Evolutionary conservation across 345 rosid species (phyloP), one percentile per base, ranked within the genome.

Genomic region (Linum trigynum): DNA sequence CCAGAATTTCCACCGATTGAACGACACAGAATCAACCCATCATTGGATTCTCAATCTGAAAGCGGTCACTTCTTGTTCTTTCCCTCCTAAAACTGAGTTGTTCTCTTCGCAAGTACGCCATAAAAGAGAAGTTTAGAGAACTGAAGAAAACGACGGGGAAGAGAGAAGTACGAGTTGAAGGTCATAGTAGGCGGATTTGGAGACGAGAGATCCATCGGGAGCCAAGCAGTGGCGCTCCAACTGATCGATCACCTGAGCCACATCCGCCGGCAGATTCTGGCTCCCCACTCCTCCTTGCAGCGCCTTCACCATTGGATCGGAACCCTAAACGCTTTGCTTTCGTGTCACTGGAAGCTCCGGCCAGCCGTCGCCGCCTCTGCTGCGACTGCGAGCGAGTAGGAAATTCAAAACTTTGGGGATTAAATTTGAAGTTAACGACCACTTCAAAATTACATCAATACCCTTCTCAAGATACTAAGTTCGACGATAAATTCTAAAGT

Each of bases 151-250:
- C 58, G 41, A 48, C 15, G 62, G 14, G 59, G 60, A 65, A 61
- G 64, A 45, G 65, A 57, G 39, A 55, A 59, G 74, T 86, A 94
- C 99, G 42, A 80, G 89, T 69, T 90, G 99, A 62, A 94, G 96
- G 74, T 94, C 97, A 74, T 69, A 65, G 83, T 73, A 86, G 35
- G 89, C 76, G 57, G 99, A 84, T 85, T 88, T 94, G 79, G 97
- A 85, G 69, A 90, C 84, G 62, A 90, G 89, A 78, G 99, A 90
- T 75, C 91, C 99, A 73, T 88, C 99, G 42, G 99, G 85, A 59
- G 92, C 95, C 75, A 90, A 79, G 71, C 99, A 90, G 71, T 90
- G 99, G 58, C 99, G 96, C 77, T 94, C 97, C 65, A 94, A 81
- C 83, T 86, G 97, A 83, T 94, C 97, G 74, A 90, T 85, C 79